These are phyloP conservation scores for Licmophora abbreviata DNA, from an alignment of 108 stramenopile genomes.

Conservation along the genomic window DNA sequence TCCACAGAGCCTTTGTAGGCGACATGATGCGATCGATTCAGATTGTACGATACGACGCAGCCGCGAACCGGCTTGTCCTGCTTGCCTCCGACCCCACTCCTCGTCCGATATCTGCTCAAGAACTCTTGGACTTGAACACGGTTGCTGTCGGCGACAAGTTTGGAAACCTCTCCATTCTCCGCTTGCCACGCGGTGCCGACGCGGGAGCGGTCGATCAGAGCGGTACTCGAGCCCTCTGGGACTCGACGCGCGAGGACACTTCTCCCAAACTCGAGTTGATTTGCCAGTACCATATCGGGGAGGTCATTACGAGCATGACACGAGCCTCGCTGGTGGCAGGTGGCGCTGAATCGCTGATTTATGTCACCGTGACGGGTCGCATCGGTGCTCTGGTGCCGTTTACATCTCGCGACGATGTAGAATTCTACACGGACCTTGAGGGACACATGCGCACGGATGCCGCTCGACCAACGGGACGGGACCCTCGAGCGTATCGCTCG, in stretches of 20 bases:
- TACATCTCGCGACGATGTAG: constrained; percentile 87
- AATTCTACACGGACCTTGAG: constrained; percentile 93
- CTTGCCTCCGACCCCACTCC: constrained; percentile 88
- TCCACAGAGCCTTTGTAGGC: constrained; percentile 69
- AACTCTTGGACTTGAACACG: constrained; percentile 94
- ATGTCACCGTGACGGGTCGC: constrained; percentile 87
- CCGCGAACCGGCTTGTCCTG: constrained; percentile 75
- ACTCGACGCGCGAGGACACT: constrained; percentile 45
- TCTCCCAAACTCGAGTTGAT: constrained; percentile 84
- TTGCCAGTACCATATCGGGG: constrained; percentile 85
- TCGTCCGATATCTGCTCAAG: constrained; percentile 79
- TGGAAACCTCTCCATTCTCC: constrained; percentile 90
- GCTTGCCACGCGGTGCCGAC: constrained; percentile 75
- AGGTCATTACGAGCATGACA: constrained; percentile 89
- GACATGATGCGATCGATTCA: constrained; percentile 88
- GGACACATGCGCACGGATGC: constrained; percentile 77
- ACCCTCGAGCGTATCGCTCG: constrained; percentile 91
- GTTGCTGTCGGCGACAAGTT: constrained; percentile 95
- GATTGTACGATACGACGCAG: constrained; percentile 85
- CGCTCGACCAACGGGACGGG: constrained; percentile 77
- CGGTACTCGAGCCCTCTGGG: constrained; percentile 68
- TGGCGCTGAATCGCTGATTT: constrained; percentile 84
- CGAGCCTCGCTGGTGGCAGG: constrained; percentile 86
- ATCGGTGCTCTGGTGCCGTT: constrained; percentile 92
- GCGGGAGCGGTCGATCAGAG: constrained; percentile 66